phyloP scores from a whole-genome alignment of 2,329 filamentous ascomycete genomes.

The Cryphonectria japonica region DNA sequence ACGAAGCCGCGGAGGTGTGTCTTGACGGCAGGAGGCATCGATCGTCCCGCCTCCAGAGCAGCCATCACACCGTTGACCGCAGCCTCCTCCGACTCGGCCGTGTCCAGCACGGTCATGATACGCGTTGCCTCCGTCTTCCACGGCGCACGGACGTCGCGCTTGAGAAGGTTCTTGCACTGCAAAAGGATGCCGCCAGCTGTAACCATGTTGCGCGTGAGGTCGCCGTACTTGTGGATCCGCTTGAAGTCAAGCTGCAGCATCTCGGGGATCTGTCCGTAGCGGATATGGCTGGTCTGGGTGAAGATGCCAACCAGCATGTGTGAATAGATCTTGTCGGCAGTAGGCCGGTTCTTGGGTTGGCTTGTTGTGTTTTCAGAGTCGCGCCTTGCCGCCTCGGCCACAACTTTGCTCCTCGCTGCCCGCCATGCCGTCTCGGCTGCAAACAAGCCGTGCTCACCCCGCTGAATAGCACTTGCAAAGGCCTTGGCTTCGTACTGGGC shows the following conservation, averaged over 20 bases:
- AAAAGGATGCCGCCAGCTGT: conserved; percentile 75
- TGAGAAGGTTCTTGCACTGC: conserved; percentile 81
- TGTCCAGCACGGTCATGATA: conserved; percentile 70
- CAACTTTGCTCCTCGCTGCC: conserved; percentile 64
- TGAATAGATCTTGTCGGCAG: conserved; percentile 72
- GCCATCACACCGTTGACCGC: conserved; percentile 65
- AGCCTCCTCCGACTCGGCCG: conserved; percentile 54
- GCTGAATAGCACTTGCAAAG: conserved; percentile 68
- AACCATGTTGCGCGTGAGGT: conserved; percentile 66
- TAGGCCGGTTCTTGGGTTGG: conserved; percentile 64
- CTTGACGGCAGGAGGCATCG: conserved; percentile 68
- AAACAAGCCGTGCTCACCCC: conserved; percentile 56
- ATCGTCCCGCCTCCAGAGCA: conserved; percentile 63
- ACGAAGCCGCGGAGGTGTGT: conserved; percentile 61
- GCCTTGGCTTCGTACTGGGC: conserved; percentile 74
- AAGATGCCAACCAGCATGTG: conserved; percentile 77
- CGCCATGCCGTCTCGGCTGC: conserved; percentile 70
- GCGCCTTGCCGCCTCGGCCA: conserved; percentile 67
- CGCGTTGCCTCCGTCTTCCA: conserved; percentile 77
- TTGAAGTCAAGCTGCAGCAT: conserved; percentile 71
- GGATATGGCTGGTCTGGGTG: conserved; percentile 64
- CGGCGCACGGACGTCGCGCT: conserved; percentile 75
- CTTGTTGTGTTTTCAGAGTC: conserved; percentile 69
- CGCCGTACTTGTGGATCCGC: conserved; percentile 62
- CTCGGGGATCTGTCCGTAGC: conserved; percentile 66